Evolutionary conservation across 106 monocot genomes (phyloP), one percentile per base, ranked within the genome.

Genomic region (Vanilla planifolia): DNA sequence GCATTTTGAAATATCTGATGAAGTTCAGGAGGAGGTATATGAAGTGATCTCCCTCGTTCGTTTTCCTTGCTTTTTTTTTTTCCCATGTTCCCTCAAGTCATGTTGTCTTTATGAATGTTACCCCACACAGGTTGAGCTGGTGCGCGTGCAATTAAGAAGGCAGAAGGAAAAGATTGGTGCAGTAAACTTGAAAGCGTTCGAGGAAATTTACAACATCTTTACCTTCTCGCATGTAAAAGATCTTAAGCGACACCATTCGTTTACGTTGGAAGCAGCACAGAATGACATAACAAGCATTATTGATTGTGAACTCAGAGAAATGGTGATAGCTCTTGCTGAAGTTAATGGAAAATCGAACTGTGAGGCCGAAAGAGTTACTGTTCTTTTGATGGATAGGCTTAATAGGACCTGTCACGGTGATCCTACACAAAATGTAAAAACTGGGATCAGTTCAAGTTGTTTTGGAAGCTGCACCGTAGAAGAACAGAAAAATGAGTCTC

Each of bases 21-120:
- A 96, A 79, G 86, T 96, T 55, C 78, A 78, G 68, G 95, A 96
- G 75, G 77, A 96, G 86, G 90, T 90, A 73, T 33, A 17, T 19
- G 20, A 20, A 41, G 30, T 43, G 39, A 37, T 68, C 30, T 45
- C 20, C 21, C 29, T 10, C 10, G 3, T 9, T 25, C 61, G 28
- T 14, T 50, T 13, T 56, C 3, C 5, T 8, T 33, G 55, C 7
- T 56, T 2, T 53, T 32, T 2, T 30, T 53, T 4, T 53, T 53
- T 30, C 5, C 13, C 29, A 30, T 29, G 32, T 2, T 53, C 32
- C 30, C 27, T 24, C 15, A 16, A 48, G 27, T 34, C 29, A 45
- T n/a, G 5, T 2, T 29, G 13, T 45, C 33, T n/a, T 15, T 41
- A 8, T 26, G 3, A 28, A 11, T 70, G 4, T 6, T 39, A 51